Evolutionary conservation across 768 basidiomycete genomes (phyloP).

Genomic region (Hygrophorus pudorinus): DNA sequence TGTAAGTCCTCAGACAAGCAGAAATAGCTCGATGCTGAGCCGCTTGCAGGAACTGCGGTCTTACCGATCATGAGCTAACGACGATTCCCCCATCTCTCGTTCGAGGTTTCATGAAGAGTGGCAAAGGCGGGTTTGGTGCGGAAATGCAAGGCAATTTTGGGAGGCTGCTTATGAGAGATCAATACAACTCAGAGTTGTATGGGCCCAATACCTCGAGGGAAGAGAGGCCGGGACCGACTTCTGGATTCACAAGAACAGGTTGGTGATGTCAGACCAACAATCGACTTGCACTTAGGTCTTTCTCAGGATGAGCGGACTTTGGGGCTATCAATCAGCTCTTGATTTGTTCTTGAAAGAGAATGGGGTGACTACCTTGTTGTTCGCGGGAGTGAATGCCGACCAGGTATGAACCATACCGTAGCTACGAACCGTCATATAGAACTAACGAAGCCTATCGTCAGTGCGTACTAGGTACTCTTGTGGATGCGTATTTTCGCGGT

Average conservation of each 20-base stretch:
- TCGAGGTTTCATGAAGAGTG: slow-evolving; percentile 43
- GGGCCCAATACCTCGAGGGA: slow-evolving; percentile 50
- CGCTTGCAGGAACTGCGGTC: slow-evolving; percentile 51
- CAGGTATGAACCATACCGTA: slow-evolving; percentile 31
- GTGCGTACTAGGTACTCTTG: slow-evolving; percentile 58
- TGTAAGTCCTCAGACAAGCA: slow-evolving; percentile 27
- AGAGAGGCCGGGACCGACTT: slow-evolving; percentile 47
- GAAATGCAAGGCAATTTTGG: slow-evolving; percentile 45
- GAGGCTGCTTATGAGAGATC: slow-evolving; percentile 46
- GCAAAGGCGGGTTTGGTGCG: slow-evolving; percentile 42
- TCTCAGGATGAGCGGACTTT: slow-evolving; percentile 52
- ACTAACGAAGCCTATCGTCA: slow-evolving; percentile 14
- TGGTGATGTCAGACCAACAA: not conserved
- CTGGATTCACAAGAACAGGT: slow-evolving; percentile 70
- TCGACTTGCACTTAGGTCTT: not conserved
- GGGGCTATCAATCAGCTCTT: slow-evolving; percentile 54
- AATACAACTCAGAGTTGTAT: slow-evolving; percentile 50
- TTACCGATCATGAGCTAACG: slow-evolving; percentile 52
- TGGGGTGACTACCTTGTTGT: slow-evolving; percentile 50
- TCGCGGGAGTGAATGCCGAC: slow-evolving; percentile 59
- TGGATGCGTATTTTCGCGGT: slow-evolving; percentile 54
- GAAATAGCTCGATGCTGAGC: slow-evolving; percentile 1
- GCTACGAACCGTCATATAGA: not conserved
- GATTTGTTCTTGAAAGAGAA: slow-evolving; percentile 55
- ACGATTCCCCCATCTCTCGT: slow-evolving; percentile 52